Evolutionary conservation across 2,329 filamentous ascomycete genomes (phyloP).

Genomic region (Dactylonectria macrodidyma): DNA sequence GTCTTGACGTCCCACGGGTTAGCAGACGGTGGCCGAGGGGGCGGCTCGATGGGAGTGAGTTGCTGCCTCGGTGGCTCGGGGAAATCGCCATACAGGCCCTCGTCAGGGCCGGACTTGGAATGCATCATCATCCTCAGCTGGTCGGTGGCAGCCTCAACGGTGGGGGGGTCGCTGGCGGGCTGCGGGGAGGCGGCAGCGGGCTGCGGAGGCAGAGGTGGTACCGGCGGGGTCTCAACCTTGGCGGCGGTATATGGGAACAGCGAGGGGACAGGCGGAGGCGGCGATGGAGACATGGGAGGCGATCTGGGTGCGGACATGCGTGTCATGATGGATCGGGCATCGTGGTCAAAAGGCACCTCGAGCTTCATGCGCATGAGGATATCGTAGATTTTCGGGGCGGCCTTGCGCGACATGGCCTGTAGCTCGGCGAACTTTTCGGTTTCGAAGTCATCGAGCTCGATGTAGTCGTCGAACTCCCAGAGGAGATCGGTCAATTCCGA

Average conservation of each 20-base stretch:
- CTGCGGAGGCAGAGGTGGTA: conserved; percentile 20
- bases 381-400: conserved; percentile 64
- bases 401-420: conserved; percentile 62
- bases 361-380: conserved; percentile 70
- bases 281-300: conserved; percentile 47
- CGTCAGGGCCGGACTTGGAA: conserved; percentile 45
- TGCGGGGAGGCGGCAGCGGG: conserved; percentile 2
- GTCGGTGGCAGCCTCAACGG: conserved; percentile 49
- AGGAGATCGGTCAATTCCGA: conserved; percentile 64
- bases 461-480: conserved; percentile 71
- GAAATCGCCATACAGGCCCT: conserved; percentile 40
- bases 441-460: conserved; percentile 67
- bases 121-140: conserved; percentile 49
- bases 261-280: conserved; percentile 43
- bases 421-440: conserved; percentile 64
- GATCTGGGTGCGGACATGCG: conserved; percentile 46
- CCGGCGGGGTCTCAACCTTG: conserved; percentile 10
- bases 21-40: conserved; percentile 56
- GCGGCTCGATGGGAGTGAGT: conserved; percentile 41
- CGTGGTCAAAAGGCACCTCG: conserved; percentile 51
- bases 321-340: conserved; percentile 47
- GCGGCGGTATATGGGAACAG: conserved; percentile 39
- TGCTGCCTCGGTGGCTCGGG: conserved; percentile 30
- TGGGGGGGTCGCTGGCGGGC: conserved; percentile 39
- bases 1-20: conserved; percentile 60